These are phyloP conservation scores for Phialocephala subalpina DNA, from an alignment of 2,329 filamentous ascomycete species.

Conservation along the genomic window DNA sequence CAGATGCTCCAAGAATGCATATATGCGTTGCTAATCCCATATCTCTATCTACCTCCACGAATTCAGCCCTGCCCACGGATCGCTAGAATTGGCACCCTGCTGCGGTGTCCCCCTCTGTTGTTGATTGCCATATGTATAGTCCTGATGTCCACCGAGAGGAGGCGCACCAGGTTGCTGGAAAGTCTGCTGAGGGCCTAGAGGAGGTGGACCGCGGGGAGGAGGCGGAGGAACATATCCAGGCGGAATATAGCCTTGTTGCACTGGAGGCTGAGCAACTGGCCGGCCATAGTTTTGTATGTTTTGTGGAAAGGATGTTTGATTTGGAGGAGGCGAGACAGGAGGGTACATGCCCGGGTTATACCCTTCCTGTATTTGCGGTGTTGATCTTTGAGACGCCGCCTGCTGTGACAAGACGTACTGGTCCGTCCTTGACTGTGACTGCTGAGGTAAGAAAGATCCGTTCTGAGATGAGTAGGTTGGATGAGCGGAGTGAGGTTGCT, in stretches of 20 bases:
- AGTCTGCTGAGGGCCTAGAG: slow-evolving; percentile 57
- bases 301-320: slow-evolving; percentile 52
- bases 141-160: slow-evolving; percentile 59
- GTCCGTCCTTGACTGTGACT: slow-evolving; percentile 42
- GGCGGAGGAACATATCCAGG: slow-evolving; percentile 73
- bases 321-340: slow-evolving; percentile 68
- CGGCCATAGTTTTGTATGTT: slow-evolving; percentile 39
- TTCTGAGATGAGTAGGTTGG: slow-evolving; percentile 52
- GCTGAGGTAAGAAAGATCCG: slow-evolving; percentile 38
- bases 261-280: slow-evolving; percentile 41
- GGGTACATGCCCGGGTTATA: slow-evolving; percentile 49
- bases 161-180: slow-evolving; percentile 51
- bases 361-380: slow-evolving; percentile 57
- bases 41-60: slow-evolving; percentile 35
- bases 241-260: slow-evolving; percentile 57
- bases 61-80: slow-evolving; percentile 74
- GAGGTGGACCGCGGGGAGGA: slow-evolving; percentile 70
- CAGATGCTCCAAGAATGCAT: slow-evolving; percentile 28
- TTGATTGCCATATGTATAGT: slow-evolving; percentile 60
- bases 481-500: slow-evolving; percentile 48
- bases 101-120: slow-evolving; percentile 41
- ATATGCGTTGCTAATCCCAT: slow-evolving; percentile 12
- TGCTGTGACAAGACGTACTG: slow-evolving; percentile 47
- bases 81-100: slow-evolving; percentile 46
- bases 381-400: slow-evolving; percentile 54